Conservation (phyloP, 1,139 yeast genomes). For the Nakaseomyces uthaithaninus region DNA sequence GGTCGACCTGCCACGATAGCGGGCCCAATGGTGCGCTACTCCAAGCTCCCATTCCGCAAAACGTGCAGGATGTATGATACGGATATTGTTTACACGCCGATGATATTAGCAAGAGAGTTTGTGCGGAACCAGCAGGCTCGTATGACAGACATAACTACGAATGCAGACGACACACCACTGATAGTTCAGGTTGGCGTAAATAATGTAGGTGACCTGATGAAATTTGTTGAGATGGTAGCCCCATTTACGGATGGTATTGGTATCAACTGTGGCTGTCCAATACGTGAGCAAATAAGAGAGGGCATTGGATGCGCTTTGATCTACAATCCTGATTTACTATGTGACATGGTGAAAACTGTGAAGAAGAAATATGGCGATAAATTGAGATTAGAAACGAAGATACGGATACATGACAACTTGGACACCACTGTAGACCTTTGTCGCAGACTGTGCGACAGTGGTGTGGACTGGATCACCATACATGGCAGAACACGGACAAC, state of each 20-base stretch:
- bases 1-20: constrained; percentile 43
- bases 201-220: constrained; percentile 70
- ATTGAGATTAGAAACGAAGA: constrained; percentile 80
- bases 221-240: constrained; percentile 81
- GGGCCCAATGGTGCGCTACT: constrained; percentile 97
- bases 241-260: constrained; percentile 94
- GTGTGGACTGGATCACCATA: constrained; percentile 88
- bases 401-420: constrained; percentile 73
- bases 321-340: constrained; percentile 72
- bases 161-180: constrained; percentile 54
- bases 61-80: constrained; percentile 63
- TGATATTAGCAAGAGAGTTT: constrained; percentile 93
- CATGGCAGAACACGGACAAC: constrained; percentile 88
- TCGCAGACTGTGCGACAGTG: constrained; percentile 66
- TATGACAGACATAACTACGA: constrained; percentile 76
- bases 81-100: constrained; percentile 88
- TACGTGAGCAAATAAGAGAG: constrained; percentile 86
- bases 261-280: constrained; percentile 95
- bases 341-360: constrained; percentile 76
- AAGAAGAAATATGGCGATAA: constrained; percentile 61
- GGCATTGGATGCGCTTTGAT: constrained; percentile 97
- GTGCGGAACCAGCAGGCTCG: constrained; percentile 80
- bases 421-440: constrained; percentile 69
- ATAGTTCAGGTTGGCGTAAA: constrained; percentile 90
- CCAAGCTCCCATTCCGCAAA: constrained; percentile 86